Conservation (phyloP, 1,139 yeast species). For the Debaryomycetaceae sp. region DNA sequence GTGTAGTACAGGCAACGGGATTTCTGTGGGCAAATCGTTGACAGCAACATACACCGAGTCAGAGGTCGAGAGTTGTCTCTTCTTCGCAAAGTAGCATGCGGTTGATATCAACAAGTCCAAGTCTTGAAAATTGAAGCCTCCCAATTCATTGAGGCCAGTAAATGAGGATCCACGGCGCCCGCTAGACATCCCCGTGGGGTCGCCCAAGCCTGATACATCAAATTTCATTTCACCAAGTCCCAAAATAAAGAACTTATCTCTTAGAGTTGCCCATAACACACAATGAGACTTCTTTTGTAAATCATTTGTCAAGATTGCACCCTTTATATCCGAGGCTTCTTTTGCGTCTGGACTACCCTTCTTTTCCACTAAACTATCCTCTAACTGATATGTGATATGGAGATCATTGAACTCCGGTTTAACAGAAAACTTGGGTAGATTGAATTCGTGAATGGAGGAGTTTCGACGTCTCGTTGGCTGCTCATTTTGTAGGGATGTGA, state of each 20-base stretch:
- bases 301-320: constrained; percentile 41
- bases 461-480: constrained; percentile 17
- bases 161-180: constrained; percentile 38
- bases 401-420: constrained; percentile 24
- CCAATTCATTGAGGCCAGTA: constrained; percentile 38
- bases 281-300: constrained; percentile 36
- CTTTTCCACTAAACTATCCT: constrained; percentile 8
- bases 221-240: constrained; percentile 38
- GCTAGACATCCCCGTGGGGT: constrained; percentile 16
- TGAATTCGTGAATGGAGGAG: constrained; percentile 23
- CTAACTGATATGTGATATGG: constrained; percentile 7
- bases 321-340: constrained; percentile 25
- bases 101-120: constrained; percentile 34
- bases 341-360: constrained; percentile 3
- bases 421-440: constrained; percentile 31
- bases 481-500: constrained; percentile 4
- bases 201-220: constrained; percentile 21
- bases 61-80: constrained; percentile 14
- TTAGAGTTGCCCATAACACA: constrained; percentile 30
- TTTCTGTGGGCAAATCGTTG: constrained; percentile 33
- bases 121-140: constrained; percentile 43
- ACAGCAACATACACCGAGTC: constrained; percentile 19
- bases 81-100: constrained; percentile 29
- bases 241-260: constrained; percentile 22
- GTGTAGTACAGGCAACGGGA: constrained; percentile 36